Evolutionary conservation across 1,284 basidiomycete species (phyloP), one percentile per base, ranked within the genome.

Genomic region (Ceratobasidium sp.): DNA sequence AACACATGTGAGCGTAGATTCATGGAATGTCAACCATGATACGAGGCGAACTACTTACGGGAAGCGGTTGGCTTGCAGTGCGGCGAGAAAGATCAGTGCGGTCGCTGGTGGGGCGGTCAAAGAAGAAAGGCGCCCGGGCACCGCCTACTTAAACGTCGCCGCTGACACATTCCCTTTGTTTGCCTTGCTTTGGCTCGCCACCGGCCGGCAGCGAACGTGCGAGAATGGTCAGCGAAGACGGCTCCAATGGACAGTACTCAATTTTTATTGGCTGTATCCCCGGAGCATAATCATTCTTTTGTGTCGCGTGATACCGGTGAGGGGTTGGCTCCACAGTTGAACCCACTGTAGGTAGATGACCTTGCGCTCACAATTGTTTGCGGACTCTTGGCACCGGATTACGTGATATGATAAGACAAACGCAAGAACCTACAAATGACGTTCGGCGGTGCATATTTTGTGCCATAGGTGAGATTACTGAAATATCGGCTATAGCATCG

Each of bases 81-180:
- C 22, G 47, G 54, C 2, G 60, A 20, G 20, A 20, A 20, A 7
- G 29, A 53, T 31, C 15, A 25, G 40, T 32, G 68, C 13, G 45
- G 27, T 43, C 27, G 34, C 55, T 38, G 54, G 22, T 49, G 27
- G 45, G 54, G 54, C 56, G 68, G 64, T 45, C 40, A 15, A 57
- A 42, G 34, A 38, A n/a, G 31, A 47, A 22, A 43, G 35, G 45
- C 20, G 68, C 45, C n/a, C 43, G 22, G 43, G 22, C 53, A 55
- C 54, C 55, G 55, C 43, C 20, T 62, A 49, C 60, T 64, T 64
- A 64, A 31, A 7, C 47, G 27, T 25, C 15, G 32, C 55, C 2
- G 38, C 55, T 42, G 34, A 52, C 60, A 52, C 47, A 34, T n/a
- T 25, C 58, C 55, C 35, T 1, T 52, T 42, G 27, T 50, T 29